These are phyloP conservation scores for Termitomyces sp. DNA, from an alignment of 768 basidiomycete genomes.

Conservation along the genomic window DNA sequence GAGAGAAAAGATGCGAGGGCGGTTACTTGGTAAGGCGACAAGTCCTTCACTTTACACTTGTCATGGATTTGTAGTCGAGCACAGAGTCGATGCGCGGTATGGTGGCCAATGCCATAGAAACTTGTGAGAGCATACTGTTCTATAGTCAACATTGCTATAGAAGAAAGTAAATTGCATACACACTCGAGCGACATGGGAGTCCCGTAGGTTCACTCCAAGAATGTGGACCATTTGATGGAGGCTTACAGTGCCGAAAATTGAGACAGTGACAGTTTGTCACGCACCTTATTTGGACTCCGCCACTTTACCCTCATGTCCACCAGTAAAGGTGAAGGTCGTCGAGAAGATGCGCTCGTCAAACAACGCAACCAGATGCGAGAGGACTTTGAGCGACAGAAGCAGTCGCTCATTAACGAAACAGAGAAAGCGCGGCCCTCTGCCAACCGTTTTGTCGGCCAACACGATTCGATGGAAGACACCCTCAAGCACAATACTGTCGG, in stretches of 20 bases:
- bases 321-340: constrained; percentile 77
- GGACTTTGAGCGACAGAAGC: constrained; percentile 78
- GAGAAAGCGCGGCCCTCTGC: constrained; percentile 87
- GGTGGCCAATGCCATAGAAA: constrained; percentile 84
- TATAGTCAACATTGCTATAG: not conserved
- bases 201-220: constrained; percentile 78
- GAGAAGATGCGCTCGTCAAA: constrained; percentile 81
- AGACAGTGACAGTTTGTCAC: constrained; percentile 11
- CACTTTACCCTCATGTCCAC: constrained; percentile 50
- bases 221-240: constrained; percentile 70
- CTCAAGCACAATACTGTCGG: constrained; percentile 91
- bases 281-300: constrained; percentile 24
- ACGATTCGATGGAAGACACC: constrained; percentile 91
- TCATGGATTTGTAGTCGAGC: constrained; percentile 92
- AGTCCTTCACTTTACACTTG: constrained; percentile 70
- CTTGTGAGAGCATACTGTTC: constrained; percentile 80
- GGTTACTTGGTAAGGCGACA: constrained; percentile 85
- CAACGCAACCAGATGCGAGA: constrained; percentile 77
- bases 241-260: constrained; percentile 1
- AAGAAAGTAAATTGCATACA: constrained; percentile 34
- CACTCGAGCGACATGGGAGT: constrained; percentile 74
- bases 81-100: constrained; percentile 75
- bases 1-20: constrained; percentile 93
- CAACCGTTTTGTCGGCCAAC: constrained; percentile 89
- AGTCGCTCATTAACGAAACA: constrained; percentile 79